Percentiles rank a stretch among this genome's conserved stretches.
These are phyloP conservation scores for Cladophialophora exuberans DNA, from an alignment of 2,329 filamentous ascomycete species.

Conservation along the genomic window DNA sequence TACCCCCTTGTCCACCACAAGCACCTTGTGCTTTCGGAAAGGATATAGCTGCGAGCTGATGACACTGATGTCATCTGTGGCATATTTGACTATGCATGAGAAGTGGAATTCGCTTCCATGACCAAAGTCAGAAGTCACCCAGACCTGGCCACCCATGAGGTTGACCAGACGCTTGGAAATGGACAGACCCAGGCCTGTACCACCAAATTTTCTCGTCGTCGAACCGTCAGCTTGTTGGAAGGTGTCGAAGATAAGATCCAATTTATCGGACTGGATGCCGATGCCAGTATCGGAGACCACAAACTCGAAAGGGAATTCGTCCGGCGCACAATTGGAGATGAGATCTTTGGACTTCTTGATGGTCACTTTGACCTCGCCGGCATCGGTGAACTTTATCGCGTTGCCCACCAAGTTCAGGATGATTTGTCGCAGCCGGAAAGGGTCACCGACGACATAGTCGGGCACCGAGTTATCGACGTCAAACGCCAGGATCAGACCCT, in stretches of 20 bases:
- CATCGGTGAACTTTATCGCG: slow-evolving; percentile 98
- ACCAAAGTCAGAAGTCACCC: slow-evolving; percentile 91
- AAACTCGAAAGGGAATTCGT: slow-evolving; percentile 93
- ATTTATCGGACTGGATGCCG: slow-evolving; percentile 91
- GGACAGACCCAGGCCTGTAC: slow-evolving; percentile 88
- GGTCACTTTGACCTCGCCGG: slow-evolving; percentile 93
- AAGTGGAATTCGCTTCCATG: slow-evolving; percentile 96
- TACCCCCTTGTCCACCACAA: slow-evolving; percentile 91
- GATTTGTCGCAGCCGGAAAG: slow-evolving; percentile 93
- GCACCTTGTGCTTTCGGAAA: slow-evolving; percentile 89
- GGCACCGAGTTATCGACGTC: slow-evolving; percentile 91
- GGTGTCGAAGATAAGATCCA: slow-evolving; percentile 96
- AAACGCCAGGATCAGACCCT: slow-evolving; percentile 89
- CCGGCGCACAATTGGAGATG: slow-evolving; percentile 59
- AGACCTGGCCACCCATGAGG: slow-evolving; percentile 93
- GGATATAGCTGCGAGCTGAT: slow-evolving; percentile 83
- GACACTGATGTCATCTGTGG: slow-evolving; percentile 73
- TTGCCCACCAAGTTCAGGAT: slow-evolving; percentile 97
- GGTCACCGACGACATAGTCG: slow-evolving; percentile 93
- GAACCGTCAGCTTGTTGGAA: slow-evolving; percentile 98
- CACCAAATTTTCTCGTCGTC: slow-evolving; percentile 93
- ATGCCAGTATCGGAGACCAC: slow-evolving; percentile 96
- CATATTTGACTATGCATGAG: slow-evolving; percentile 86
- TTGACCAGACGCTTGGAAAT: slow-evolving; percentile 95
- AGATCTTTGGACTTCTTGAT: slow-evolving; percentile 71